phyloP scores from a whole-genome alignment of 768 basidiomycete species.

The Nevesoporus exiguus region DNA sequence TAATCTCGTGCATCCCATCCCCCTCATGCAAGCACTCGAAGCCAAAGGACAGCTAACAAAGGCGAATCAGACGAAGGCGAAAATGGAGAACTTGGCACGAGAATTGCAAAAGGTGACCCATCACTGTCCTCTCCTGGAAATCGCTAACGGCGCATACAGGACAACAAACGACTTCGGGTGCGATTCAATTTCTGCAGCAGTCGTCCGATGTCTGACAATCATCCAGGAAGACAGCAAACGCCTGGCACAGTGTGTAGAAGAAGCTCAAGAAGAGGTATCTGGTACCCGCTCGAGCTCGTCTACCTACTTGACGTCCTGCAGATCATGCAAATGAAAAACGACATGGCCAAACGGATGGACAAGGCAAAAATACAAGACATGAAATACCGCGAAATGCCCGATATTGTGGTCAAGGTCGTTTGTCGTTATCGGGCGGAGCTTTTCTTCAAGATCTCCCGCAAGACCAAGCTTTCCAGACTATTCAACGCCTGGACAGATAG shows the following conservation, averaged over 20 bases:
- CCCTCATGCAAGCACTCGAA: constrained; percentile 29
- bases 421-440: constrained; percentile 88
- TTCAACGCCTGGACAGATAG: constrained; percentile 88
- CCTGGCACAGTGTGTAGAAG: constrained; percentile 74
- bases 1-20: constrained; percentile 1
- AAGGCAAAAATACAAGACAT: constrained; percentile 74
- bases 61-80: constrained; percentile 83
- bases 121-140: constrained; percentile 1
- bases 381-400: constrained; percentile 83
- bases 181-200: constrained; percentile 21
- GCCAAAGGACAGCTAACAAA: constrained; percentile 85
- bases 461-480: constrained; percentile 78
- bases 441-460: constrained; percentile 91
- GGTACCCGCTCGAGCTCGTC: not conserved
- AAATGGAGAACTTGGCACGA: constrained; percentile 86
- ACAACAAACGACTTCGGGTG: constrained; percentile 86
- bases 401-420: constrained; percentile 84
- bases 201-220: constrained; percentile 21
- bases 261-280: constrained; percentile 78
- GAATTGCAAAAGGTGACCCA: constrained; percentile 78
- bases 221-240: constrained; percentile 81
- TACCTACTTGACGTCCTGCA: constrained; percentile 26
- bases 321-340: constrained; percentile 79
- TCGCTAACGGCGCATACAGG: constrained; percentile 43
- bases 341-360: constrained; percentile 76